A percentile compares a stretch with the other conserved stretches of the same genome.
Conservation (phyloP, 176 grass and related monocot genomes). For the Hsuehochloa calcarea region DNA sequence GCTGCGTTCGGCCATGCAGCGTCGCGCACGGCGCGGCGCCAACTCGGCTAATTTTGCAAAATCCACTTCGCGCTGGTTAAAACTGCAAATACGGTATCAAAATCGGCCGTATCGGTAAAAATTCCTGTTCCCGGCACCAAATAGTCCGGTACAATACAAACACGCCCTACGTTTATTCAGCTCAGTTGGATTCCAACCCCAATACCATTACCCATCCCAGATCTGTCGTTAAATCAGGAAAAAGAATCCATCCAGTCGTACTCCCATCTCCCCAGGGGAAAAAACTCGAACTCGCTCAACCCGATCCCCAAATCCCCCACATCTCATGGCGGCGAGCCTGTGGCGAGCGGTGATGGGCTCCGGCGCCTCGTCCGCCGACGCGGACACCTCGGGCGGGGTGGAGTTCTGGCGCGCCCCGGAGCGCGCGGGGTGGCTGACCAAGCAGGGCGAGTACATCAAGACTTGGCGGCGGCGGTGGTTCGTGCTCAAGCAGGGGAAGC, state of each 20-base stretch:
- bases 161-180: too few relatives aligned
- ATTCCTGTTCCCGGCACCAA: too few relatives aligned
- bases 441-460: slow-evolving; percentile 99
- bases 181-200: too few relatives aligned
- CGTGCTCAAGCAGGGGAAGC: slow-evolving; percentile 89
- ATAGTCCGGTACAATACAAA: background rate
- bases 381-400: slow-evolving; percentile 44
- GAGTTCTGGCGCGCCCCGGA: slow-evolving; percentile 79
- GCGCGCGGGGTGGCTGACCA: slow-evolving; percentile 77
- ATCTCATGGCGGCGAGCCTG: slow-evolving; percentile 68
- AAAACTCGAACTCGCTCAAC: background rate
- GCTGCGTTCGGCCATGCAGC: too few relatives aligned
- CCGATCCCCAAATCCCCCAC: slow-evolving; percentile 45
- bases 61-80: too few relatives aligned
- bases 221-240: background rate
- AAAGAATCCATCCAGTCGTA: background rate
- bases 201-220: too few relatives aligned
- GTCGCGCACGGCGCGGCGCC: too few relatives aligned
- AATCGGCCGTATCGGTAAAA: too few relatives aligned
- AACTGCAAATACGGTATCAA: too few relatives aligned
- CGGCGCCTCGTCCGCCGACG: slow-evolving; percentile 26
- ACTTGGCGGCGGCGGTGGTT: slow-evolving; percentile 99
- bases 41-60: too few relatives aligned
- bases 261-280: too few relatives aligned
- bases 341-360: slow-evolving; percentile 68